phyloP scores from a whole-genome alignment of 805 yeast species.

The Zygotorulaspora sp. region DNA sequence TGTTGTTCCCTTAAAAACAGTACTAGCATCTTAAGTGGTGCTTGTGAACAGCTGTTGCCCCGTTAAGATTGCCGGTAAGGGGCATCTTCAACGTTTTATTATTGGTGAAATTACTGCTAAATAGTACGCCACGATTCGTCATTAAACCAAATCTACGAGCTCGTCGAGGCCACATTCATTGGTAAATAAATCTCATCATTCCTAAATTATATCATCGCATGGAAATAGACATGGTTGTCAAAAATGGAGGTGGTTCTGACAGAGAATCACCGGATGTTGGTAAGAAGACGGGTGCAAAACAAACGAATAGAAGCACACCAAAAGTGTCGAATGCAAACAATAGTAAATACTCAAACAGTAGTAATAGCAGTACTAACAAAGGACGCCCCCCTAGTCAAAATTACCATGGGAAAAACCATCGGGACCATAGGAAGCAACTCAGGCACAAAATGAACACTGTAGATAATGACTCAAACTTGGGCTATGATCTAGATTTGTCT shows the following conservation, averaged over 20 bases:
- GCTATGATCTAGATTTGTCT: conserved; percentile 27
- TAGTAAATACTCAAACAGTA: not conserved
- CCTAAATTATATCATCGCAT: conserved; percentile 2
- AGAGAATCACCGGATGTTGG: conserved; percentile 7
- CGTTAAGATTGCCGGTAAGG: too few relatives aligned
- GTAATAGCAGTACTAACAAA: conserved; percentile 8
- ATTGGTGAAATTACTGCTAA: too few relatives aligned
- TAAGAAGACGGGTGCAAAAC: conserved; percentile 4
- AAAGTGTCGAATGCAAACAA: conserved; percentile 1
- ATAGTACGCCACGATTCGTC: too few relatives aligned
- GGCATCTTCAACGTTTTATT: too few relatives aligned
- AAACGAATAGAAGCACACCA: not conserved
- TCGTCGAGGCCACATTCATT: too few relatives aligned
- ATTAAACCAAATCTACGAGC: too few relatives aligned
- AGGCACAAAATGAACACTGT: conserved; percentile 2
- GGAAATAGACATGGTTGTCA: conserved; percentile 11
- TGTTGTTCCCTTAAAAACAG: too few relatives aligned
- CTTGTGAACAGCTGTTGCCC: too few relatives aligned
- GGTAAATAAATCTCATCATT: not conserved
- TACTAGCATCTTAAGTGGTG: too few relatives aligned
- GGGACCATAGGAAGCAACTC: conserved; percentile 13
- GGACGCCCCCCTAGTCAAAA: too few relatives aligned
- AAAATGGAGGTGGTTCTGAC: conserved; percentile 7
- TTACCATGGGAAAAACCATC: conserved; percentile 11
- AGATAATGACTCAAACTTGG: not conserved